Evolutionary conservation across 345 rosid species (phyloP).

Genomic region (Arabidopsis thaliana): DNA sequence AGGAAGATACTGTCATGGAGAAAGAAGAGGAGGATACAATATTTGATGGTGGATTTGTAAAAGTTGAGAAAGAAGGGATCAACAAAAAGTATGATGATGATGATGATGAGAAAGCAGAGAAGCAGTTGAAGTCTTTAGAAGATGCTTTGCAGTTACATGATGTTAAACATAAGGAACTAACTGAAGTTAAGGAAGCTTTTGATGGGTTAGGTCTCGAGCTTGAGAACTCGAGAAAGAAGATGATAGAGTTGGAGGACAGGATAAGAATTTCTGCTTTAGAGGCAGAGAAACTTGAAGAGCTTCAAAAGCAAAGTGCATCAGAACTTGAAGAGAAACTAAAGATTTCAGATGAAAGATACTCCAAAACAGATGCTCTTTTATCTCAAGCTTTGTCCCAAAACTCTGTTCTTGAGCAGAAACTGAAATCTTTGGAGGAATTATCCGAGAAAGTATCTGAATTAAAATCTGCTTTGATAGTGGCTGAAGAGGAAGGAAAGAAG

Average conservation of each 20-base stretch:
- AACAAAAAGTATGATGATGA: constrained; percentile 41
- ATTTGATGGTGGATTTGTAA: constrained; percentile 77
- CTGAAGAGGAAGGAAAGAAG: constrained; percentile 55
- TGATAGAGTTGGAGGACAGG: background rate
- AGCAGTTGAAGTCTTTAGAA: constrained; percentile 50
- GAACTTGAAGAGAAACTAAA: constrained; percentile 65
- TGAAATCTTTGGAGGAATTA: constrained; percentile 40
- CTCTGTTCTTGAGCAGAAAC: constrained; percentile 70
- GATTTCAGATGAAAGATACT: constrained; percentile 58
- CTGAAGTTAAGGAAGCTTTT: constrained; percentile 62
- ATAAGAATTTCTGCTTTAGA: background rate
- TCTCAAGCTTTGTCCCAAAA: constrained; percentile 60
- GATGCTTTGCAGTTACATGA: constrained; percentile 64
- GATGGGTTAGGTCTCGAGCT: background rate
- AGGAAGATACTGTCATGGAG: constrained; percentile 53
- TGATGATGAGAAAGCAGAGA: background rate
- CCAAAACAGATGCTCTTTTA: constrained; percentile 61
- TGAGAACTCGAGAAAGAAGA: background rate
- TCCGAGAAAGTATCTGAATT: constrained; percentile 59
- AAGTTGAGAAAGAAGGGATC: constrained; percentile 77
- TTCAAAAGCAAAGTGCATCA: too few relatives aligned
- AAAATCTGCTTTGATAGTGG: constrained; percentile 50
- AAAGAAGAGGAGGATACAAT: constrained; percentile 80
- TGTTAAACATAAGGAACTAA: constrained; percentile 66
- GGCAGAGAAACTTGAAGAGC: background rate